Evolutionary conservation across 2,329 filamentous ascomycete species (phyloP).

Genomic region (Ascocoryne sarcoides): DNA sequence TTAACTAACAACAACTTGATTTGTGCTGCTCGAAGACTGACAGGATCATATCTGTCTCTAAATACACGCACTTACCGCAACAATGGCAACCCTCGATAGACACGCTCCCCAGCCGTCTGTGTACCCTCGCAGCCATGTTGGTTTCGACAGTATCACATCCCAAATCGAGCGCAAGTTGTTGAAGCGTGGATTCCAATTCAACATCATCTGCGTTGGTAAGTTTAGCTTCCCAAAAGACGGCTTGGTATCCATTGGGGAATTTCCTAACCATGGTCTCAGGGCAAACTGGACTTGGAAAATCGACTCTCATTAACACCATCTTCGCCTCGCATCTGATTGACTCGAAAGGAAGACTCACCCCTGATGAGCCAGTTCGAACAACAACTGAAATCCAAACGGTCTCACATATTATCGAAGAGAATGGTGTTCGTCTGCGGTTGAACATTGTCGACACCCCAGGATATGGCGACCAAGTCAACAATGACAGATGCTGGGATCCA

Average conservation of each 20-base stretch:
- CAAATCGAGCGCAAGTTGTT: slow-evolving; percentile 99
- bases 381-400: slow-evolving; percentile 98
- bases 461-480: slow-evolving; percentile 98
- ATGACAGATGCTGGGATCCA: slow-evolving; percentile 99
- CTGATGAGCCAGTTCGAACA: slow-evolving; percentile 85
- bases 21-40: slow-evolving; percentile 1
- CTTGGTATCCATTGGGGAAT: background rate
- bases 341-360: slow-evolving; percentile 89
- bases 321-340: slow-evolving; percentile 99
- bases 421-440: slow-evolving; percentile 89
- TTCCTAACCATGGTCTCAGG: slow-evolving; percentile 44
- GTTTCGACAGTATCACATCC: slow-evolving; percentile 99
- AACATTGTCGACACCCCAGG: slow-evolving; percentile 99
- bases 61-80: slow-evolving; percentile 7
- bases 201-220: slow-evolving; percentile 98
- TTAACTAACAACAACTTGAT: background rate
- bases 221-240: slow-evolving; percentile 25
- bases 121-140: slow-evolving; percentile 95
- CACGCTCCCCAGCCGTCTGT: slow-evolving; percentile 32
- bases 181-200: slow-evolving; percentile 99
- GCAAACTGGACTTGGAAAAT: slow-evolving; percentile 97
- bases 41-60: slow-evolving; percentile 6
- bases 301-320: slow-evolving; percentile 99
- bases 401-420: slow-evolving; percentile 99
- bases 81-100: slow-evolving; percentile 29